These are phyloP conservation scores for Chamaecrista fasciculata DNA, from an alignment of 306 rosid species.

Conservation along the genomic window DNA sequence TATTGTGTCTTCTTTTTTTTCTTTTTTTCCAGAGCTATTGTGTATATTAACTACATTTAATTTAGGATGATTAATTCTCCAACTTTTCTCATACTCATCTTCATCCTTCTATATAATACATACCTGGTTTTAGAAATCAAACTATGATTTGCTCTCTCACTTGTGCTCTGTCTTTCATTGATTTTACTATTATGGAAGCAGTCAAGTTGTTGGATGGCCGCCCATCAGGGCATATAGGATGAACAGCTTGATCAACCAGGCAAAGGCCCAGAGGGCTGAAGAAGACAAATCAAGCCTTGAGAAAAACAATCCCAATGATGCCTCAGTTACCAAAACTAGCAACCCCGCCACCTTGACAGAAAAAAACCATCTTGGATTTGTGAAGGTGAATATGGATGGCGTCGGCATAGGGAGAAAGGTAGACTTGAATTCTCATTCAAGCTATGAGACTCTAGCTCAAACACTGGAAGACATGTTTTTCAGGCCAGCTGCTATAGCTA, in stretches of 20 bases:
- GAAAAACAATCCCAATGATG: conserved; percentile 38
- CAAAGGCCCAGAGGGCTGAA: conserved; percentile 49
- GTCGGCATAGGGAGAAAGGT: conserved; percentile 63
- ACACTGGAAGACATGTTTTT: conserved; percentile 68
- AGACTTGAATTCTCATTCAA: conserved; percentile 64
- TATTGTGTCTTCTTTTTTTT: too few species aligned
- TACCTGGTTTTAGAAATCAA: neutral
- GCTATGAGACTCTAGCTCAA: conserved; percentile 60
- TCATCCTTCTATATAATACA: neutral
- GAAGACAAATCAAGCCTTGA: conserved; percentile 38
- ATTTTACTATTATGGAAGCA: conserved; percentile 31
- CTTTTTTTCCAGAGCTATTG: too few species aligned
- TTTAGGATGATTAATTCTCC: neutral
- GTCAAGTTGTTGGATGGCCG: conserved; percentile 84
- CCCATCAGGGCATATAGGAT: conserved; percentile 65
- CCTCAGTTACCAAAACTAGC: conserved; percentile 32
- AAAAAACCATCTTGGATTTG: conserved; percentile 51
- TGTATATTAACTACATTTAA: neutral
- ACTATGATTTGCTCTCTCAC: neutral
- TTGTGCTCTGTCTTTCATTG: neutral
- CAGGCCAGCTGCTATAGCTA: conserved; percentile 30
- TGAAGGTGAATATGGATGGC: conserved; percentile 69
- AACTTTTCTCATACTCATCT: neutral
- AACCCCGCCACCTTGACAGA: conserved; percentile 33
- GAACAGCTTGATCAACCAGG: conserved; percentile 61